A percentile compares a stretch with the other conserved stretches of the same genome.
phyloP scores from a whole-genome alignment of 2,329 filamentous ascomycete species.

The Xylariales sp. region DNA sequence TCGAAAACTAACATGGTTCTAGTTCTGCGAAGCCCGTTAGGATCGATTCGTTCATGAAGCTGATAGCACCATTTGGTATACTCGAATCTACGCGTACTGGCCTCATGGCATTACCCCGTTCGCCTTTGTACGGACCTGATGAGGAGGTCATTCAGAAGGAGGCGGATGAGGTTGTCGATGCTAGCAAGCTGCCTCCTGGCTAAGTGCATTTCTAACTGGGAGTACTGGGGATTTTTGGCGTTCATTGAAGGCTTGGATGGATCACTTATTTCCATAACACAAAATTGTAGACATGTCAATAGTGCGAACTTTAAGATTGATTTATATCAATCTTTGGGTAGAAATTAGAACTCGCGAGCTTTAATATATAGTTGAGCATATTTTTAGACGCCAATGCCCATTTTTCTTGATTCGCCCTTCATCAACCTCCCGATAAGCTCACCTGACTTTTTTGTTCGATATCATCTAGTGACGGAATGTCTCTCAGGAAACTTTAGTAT shows the following conservation, averaged over 20 bases:
- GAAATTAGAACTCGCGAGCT: conserved; percentile 10
- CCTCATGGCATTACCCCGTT: conserved; percentile 95
- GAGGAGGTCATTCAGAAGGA: conserved; percentile 80
- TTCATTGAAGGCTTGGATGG: conserved; percentile 32
- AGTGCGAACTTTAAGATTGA: conserved; percentile 38
- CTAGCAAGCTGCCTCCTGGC: conserved; percentile 91
- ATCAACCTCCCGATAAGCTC: neutral
- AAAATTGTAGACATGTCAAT: conserved; percentile 39
- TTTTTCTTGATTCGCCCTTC: neutral
- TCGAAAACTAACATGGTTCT: conserved; percentile 42
- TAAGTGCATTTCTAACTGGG: conserved; percentile 56
- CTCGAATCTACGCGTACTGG: conserved; percentile 95
- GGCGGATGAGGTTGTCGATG: conserved; percentile 93
- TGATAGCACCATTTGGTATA: conserved; percentile 93
- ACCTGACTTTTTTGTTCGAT: conserved; percentile 3
- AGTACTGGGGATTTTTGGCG: conserved; percentile 30
- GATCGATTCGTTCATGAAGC: conserved; percentile 98
- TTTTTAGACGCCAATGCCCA: neutral
- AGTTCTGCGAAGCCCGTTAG: conserved; percentile 91
- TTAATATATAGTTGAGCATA: neutral
- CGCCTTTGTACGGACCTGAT: conserved; percentile 80
- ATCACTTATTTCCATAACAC: conserved; percentile 14
- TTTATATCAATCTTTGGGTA: conserved; percentile 14
- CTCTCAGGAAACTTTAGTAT: neutral
- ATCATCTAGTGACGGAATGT: neutral